Percentiles rank a stretch among this genome's conserved stretches.
Evolutionary conservation across 805 yeast species (phyloP).

Genomic region (Soucietia sequanensis): DNA sequence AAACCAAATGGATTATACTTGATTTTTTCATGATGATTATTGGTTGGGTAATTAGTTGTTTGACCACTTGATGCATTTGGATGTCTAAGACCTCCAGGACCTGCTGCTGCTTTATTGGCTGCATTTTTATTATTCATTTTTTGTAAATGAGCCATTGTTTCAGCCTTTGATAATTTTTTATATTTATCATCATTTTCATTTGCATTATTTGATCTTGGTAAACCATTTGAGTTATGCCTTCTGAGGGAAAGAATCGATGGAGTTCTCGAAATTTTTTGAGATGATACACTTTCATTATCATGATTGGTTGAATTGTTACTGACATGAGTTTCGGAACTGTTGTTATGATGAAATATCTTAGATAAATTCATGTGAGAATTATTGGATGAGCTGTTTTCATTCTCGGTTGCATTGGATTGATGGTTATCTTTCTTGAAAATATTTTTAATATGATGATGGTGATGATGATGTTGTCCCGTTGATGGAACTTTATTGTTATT

Average conservation of each 20-base stretch:
- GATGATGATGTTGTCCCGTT: conserved; percentile 7
- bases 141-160: conserved; percentile 38
- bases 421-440: conserved; percentile 18
- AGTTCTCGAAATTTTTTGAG: conserved; percentile 15
- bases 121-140: conserved; percentile 29
- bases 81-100: conserved; percentile 10
- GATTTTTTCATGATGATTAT: conserved; percentile 39
- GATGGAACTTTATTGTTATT: too few relatives aligned
- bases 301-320: too few relatives aligned
- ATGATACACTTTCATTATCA: too few relatives aligned
- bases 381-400: conserved; percentile 7
- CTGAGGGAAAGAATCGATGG: conserved; percentile 18
- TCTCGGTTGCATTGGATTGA: conserved; percentile 8
- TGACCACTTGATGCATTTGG: conserved; percentile 2
- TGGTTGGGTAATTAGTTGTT: conserved; percentile 5
- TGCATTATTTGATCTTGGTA: conserved; percentile 1
- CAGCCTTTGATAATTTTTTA: conserved; percentile 26
- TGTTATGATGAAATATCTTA: conserved; percentile 19
- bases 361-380: conserved; percentile 15
- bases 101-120: conserved; percentile 11
- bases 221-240: conserved; percentile 14
- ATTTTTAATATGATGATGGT: conserved; percentile 17
- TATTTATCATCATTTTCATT: conserved; percentile 8
- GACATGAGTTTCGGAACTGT: conserved; percentile 4
- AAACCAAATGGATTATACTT: conserved; percentile 68